Base-by-base conservation (phyloP, 345 rosid genomes). In the Balakata baccata region DNA sequence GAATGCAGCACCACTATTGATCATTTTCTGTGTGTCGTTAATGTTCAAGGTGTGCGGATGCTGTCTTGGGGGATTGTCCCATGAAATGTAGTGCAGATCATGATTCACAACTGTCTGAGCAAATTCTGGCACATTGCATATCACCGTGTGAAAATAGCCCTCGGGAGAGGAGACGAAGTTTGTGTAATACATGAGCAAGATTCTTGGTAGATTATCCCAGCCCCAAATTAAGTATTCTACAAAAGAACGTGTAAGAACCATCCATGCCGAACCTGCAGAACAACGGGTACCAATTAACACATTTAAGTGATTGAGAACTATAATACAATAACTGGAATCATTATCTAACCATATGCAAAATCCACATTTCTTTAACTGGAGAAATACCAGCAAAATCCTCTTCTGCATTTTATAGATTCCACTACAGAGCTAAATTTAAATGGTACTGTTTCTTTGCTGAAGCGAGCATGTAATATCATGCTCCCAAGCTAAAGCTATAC, bases 91-190 rank as follows among this genome's bases (percentile, higher is more conserved):
- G 78, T 96, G 98, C 81, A 96, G 78, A 71, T 96, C 99, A 75
- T 96, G 99, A 80, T 93, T 93, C 58, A 91, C 83, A 16, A 86
- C 87, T 0, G 97, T 90, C 65, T 74, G 81, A 20, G 88, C 77
- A 68, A 82, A 96, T 72, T 93, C 96, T 0, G 98, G 99, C 52
- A 77, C 94, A 17, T 96, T 96, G 89, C 98, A 95, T 37, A 95
- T 84, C 39, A 92, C 99, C 0, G 99, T 95, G 79, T 95, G 99
- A 77, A 95, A 96, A 77, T 96, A 96, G 68, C 96, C 92, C 83
- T 96, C 99, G 0, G 99, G 99, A 22, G 99, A 96, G 71, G 99
- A 96, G 70, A 96, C 88, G 41, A 96, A 96, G 73, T 96, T 96
- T 59, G 98, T 69, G 84, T 96, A 88, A 78, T 96, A 96, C 98